phyloP scores from a whole-genome alignment of 2,329 filamentous ascomycete species.

The Pseudogymnoascus sp. region DNA sequence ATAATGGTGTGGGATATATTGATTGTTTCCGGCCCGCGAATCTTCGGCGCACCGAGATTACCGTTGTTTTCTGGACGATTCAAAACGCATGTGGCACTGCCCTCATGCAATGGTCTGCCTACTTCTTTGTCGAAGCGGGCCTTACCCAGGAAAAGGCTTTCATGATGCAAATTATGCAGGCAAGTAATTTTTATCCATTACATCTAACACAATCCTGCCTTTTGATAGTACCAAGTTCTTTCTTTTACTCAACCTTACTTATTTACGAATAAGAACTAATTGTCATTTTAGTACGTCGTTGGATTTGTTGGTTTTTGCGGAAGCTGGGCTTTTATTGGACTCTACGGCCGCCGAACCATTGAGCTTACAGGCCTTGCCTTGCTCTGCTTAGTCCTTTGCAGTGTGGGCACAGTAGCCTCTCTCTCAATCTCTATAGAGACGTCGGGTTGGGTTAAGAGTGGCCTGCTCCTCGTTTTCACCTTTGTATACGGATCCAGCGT shows the following conservation, averaged over 20 bases:
- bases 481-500: slow-evolving; percentile 81
- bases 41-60: slow-evolving; percentile 46
- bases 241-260: neutral
- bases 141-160: slow-evolving; percentile 42
- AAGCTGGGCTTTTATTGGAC: slow-evolving; percentile 44
- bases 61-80: slow-evolving; percentile 52
- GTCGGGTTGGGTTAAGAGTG: slow-evolving; percentile 35
- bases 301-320: slow-evolving; percentile 32
- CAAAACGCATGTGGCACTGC: slow-evolving; percentile 57
- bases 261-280: neutral
- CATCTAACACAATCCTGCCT: neutral
- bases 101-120: slow-evolving; percentile 57
- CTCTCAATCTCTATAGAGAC: slow-evolving; percentile 33
- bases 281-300: slow-evolving; percentile 17
- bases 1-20: slow-evolving; percentile 48
- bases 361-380: slow-evolving; percentile 16
- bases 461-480: slow-evolving; percentile 77
- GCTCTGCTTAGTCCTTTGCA: slow-evolving; percentile 34
- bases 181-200: neutral
- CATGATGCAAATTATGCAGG: slow-evolving; percentile 39
- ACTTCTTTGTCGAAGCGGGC: slow-evolving; percentile 51
- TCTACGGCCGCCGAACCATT: slow-evolving; percentile 20
- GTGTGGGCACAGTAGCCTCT: slow-evolving; percentile 41
- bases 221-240: neutral
- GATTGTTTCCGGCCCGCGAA: slow-evolving; percentile 46